These are phyloP conservation scores for Beta vulgaris DNA, from an alignment of 148 eudicot species.

Conservation along the genomic window DNA sequence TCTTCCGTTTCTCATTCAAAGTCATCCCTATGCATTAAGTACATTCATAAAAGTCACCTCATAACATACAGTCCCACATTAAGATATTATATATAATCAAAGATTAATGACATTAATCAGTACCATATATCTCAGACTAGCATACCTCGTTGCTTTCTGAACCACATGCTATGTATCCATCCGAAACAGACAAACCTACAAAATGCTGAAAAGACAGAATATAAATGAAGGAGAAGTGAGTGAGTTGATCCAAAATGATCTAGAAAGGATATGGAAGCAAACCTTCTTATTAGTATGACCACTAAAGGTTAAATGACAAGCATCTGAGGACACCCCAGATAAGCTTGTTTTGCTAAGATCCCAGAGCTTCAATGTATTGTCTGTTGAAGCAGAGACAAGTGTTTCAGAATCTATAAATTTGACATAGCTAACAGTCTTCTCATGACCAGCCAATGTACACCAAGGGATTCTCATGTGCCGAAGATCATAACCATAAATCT, in stretches of 20 bases:
- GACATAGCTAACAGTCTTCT: constrained; percentile 79
- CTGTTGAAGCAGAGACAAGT: constrained; percentile 88
- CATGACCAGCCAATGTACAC: constrained; percentile 78
- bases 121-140: not conserved
- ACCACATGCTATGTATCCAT: constrained; percentile 91
- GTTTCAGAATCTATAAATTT: constrained; percentile 76
- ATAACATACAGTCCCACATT: no score
- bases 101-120: not conserved
- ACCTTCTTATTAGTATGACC: constrained; percentile 94
- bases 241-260: not conserved
- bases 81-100: not conserved
- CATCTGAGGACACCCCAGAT: constrained; percentile 49
- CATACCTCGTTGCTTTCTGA: constrained; percentile 92
- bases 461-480: constrained; percentile 68
- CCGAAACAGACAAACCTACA: constrained; percentile 71
- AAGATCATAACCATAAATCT: constrained; percentile 77
- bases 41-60: not conserved
- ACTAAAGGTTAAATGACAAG: constrained; percentile 52
- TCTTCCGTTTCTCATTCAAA: not conserved
- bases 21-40: not conserved
- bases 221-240: constrained; percentile 10
- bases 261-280: constrained; percentile 7
- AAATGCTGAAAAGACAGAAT: constrained; percentile 55
- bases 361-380: constrained; percentile 85
- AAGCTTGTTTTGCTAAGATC: constrained; percentile 61